These are phyloP conservation scores for Solanum phureja DNA, from an alignment of 257 asterid genomes.

Conservation along the genomic window DNA sequence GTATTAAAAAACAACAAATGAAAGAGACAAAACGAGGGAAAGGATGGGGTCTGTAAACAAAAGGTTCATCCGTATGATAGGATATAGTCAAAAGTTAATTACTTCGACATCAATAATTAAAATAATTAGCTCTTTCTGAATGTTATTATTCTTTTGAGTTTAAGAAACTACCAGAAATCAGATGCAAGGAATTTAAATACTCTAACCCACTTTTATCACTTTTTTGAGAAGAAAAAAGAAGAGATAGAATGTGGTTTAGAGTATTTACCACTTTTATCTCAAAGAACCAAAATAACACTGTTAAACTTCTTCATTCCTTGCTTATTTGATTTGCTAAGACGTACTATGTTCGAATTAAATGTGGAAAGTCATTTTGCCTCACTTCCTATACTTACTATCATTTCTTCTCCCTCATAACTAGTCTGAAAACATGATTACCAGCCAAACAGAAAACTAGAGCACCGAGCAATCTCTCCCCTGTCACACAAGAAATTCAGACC, in stretches of 20 bases:
- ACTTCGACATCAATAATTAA: neutral
- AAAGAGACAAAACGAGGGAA: neutral
- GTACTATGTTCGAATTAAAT: neutral
- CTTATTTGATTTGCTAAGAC: neutral
- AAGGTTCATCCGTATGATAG: neutral
- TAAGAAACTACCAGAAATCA: neutral
- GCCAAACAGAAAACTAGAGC: neutral
- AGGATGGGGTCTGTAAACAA: neutral
- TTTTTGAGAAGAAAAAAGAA: neutral
- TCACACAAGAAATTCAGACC: neutral
- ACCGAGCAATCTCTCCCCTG: neutral
- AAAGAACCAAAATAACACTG: neutral
- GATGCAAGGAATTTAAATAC: neutral
- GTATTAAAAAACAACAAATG: neutral
- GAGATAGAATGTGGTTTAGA: neutral
- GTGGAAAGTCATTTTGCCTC: neutral
- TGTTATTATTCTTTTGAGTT: neutral
- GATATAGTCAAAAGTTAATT: neutral
- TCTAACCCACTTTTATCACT: neutral
- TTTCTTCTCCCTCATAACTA: neutral
- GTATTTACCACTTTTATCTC: neutral
- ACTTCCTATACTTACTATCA: neutral
- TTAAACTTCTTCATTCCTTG: neutral
- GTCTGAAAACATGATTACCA: neutral
- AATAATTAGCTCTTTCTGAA: neutral